Conservation (phyloP, 2,329 filamentous ascomycete species). For the Graphiopsis chlorocephala region DNA sequence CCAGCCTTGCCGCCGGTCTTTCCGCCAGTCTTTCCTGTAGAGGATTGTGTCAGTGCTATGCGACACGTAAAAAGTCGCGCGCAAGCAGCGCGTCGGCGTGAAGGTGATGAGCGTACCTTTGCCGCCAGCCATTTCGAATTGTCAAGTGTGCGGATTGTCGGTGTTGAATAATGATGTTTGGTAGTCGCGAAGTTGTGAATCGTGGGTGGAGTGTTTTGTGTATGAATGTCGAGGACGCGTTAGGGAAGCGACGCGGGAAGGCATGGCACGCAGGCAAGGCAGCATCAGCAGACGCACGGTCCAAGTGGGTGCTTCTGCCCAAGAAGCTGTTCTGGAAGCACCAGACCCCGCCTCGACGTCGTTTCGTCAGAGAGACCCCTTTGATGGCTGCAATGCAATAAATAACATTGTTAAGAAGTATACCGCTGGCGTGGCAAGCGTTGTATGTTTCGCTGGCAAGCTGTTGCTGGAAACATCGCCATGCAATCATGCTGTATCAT, state of each 20-base stretch:
- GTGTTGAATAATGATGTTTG: conserved; percentile 2
- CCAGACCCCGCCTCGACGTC: not conserved
- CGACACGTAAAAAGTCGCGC: conserved; percentile 20
- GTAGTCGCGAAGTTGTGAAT: not conserved
- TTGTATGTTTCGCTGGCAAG: not conserved
- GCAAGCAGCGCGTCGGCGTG: conserved; percentile 20
- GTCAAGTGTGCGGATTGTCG: conserved; percentile 9
- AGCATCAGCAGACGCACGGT: not conserved
- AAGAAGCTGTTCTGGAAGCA: not conserved
- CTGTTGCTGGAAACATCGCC: not conserved
- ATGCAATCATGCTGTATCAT: not conserved
- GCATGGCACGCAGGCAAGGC: not conserved
- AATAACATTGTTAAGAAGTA: not conserved
- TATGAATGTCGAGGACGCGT: not conserved
- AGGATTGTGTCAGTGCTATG: conserved; percentile 30
- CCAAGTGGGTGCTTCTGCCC: not conserved
- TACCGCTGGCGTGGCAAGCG: not conserved
- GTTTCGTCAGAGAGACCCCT: not conserved
- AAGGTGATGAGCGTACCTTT: conserved; percentile 76
- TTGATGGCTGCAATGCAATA: not conserved
- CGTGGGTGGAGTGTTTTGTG: not conserved
- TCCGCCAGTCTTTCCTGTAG: conserved; percentile 63
- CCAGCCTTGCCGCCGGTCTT: conserved; percentile 81
- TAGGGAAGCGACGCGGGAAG: conserved; percentile 2
- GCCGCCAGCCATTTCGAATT: conserved; percentile 67